These are phyloP conservation scores for Echinochloa phyllopogon DNA, from an alignment of 176 grass and related monocot genomes.

Conservation along the genomic window DNA sequence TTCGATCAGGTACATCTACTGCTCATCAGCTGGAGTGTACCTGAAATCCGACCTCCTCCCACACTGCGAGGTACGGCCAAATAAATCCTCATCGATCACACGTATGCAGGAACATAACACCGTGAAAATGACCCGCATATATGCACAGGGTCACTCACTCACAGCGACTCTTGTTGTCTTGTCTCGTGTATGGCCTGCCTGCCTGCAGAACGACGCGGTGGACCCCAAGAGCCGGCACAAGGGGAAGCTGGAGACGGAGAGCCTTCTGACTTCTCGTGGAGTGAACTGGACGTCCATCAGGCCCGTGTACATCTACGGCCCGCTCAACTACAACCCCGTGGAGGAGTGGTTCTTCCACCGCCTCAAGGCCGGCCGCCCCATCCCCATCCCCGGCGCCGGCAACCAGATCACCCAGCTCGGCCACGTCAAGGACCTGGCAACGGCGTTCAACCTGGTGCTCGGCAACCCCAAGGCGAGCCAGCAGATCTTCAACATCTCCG, in stretches of 20 bases:
- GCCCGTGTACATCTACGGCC: conserved; percentile 97
- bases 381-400: conserved; percentile 78
- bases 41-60: conserved; percentile 85
- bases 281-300: conserved; percentile 94
- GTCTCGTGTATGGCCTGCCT: not conserved
- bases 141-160: not conserved
- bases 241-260: conserved; percentile 99
- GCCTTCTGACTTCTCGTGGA: conserved; percentile 61
- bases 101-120: not conserved
- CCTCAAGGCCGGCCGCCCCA: conserved; percentile 84
- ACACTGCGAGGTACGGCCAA: conserved; percentile 72
- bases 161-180: too few species aligned
- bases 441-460: conserved; percentile 66
- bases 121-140: not conserved
- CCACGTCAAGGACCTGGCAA: conserved; percentile 95
- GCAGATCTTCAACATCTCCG: conserved; percentile 98
- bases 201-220: conserved; percentile 75
- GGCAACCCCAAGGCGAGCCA: conserved; percentile 86
- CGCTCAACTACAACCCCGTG: conserved; percentile 97
- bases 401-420: conserved; percentile 98
- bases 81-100: not conserved
- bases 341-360: conserved; percentile 99
- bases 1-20: conserved; percentile 81
- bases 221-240: conserved; percentile 99
- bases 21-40: conserved; percentile 96